Evolutionary conservation across 192 early-diverging fungal species (phyloP).

Genomic region (Linnemannia elongata): DNA sequence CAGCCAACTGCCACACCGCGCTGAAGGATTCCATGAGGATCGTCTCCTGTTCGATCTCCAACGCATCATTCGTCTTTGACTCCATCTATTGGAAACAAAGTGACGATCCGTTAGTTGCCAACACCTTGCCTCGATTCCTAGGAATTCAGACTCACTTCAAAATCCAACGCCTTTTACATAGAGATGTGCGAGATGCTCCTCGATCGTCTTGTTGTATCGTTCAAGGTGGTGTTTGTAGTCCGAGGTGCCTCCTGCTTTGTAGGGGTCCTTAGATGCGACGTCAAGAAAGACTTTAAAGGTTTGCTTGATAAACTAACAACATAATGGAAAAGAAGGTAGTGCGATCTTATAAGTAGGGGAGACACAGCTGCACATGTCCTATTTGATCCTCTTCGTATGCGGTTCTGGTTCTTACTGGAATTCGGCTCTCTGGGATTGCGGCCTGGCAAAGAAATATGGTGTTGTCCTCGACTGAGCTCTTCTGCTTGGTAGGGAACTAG

Average conservation of each 20-base stretch:
- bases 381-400: not conserved
- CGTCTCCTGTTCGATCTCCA: constrained; percentile 14
- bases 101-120: no score
- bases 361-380: not conserved
- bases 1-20: constrained; percentile 43
- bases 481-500: constrained; percentile 46
- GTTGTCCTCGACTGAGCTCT: constrained; percentile 23
- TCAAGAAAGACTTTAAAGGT: constrained; percentile 37
- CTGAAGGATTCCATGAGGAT: constrained; percentile 29
- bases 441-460: constrained; percentile 45
- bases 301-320: constrained; percentile 34
- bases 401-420: constrained; percentile 31
- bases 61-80: constrained; percentile 8
- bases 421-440: constrained; percentile 39
- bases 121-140: no score
- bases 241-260: constrained; percentile 8
- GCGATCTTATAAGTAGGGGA: not conserved
- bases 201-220: constrained; percentile 40
- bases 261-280: constrained; percentile 25
- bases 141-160: not conserved
- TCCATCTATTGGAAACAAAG: not conserved
- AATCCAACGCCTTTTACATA: constrained; percentile 14
- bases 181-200: constrained; percentile 20
- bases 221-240: constrained; percentile 18
- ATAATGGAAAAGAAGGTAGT: not conserved